Evolutionary conservation across 805 yeast genomes (phyloP).

Genomic region (Kregervanrija pseudodelftensis): DNA sequence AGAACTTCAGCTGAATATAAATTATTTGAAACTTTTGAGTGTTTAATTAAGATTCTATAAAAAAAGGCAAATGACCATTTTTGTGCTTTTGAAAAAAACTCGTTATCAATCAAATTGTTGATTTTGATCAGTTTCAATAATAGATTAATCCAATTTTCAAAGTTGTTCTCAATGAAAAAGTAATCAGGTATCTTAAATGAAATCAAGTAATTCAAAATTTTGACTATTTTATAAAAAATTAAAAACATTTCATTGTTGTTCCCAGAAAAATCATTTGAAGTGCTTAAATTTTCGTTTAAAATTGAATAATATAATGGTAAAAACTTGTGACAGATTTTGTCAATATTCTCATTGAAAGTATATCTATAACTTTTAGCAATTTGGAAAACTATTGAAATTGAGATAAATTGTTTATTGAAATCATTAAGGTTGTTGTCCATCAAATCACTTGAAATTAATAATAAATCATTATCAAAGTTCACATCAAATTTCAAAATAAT

Average conservation of each 20-base stretch:
- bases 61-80: slow-evolving; percentile 85
- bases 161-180: not conserved
- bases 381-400: slow-evolving; percentile 63
- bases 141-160: not conserved
- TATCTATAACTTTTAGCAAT: slow-evolving; percentile 67
- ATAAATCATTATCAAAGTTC: slow-evolving; percentile 45
- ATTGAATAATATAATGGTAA: slow-evolving; percentile 42
- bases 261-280: slow-evolving; percentile 1
- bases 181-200: slow-evolving; percentile 3
- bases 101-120: too few relatives aligned
- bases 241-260: not conserved
- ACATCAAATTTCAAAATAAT: slow-evolving; percentile 40
- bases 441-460: slow-evolving; percentile 38
- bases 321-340: slow-evolving; percentile 44
- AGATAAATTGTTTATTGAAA: slow-evolving; percentile 46
- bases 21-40: slow-evolving; percentile 27
- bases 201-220: slow-evolving; percentile 56
- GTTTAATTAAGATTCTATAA: slow-evolving; percentile 58
- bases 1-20: slow-evolving; percentile 19
- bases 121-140: too few relatives aligned
- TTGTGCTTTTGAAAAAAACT: slow-evolving; percentile 39
- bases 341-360: slow-evolving; percentile 45
- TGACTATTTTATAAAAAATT: slow-evolving; percentile 49
- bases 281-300: not conserved
- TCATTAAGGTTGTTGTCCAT: slow-evolving; percentile 36